Base-by-base conservation (phyloP, 257 asterid species). In the Capsicum baccatum region DNA sequence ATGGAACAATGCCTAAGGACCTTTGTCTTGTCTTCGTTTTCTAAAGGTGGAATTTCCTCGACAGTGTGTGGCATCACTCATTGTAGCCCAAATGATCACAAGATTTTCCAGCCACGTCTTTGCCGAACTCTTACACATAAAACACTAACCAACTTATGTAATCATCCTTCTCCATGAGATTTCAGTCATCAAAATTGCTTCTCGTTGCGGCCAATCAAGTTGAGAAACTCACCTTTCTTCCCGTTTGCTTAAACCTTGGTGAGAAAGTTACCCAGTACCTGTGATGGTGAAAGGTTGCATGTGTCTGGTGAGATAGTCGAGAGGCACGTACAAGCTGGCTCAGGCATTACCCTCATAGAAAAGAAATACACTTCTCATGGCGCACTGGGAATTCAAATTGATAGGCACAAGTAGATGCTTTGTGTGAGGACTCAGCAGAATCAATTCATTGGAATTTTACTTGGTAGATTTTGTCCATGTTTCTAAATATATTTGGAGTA, bases 381-480 rank as follows among this genome's bases (percentile, higher is more conserved):
- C 17, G 21, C 47, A 37, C 21, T 37, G 78, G 78, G 54, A 39
- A 68, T 39, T 68, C 52, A 8, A 44, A 37, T 37, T 37, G 76
- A 8, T 39, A 68, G 0, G 8, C 16, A 68, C 8, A 54, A 39
- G 26, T 68, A 39, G 54, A 39, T 68, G 78, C 39, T 67, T 67
- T 39, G 78, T 39, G 26, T 68, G 54, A 39, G 78, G 26, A 39
- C 15, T 15, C 54, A 8, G 8, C 78, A 68, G 54, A 68, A 39
- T 68, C 78, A 68, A 68, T 68, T 68, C 78, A 8, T 68, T 39
- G 54, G 54, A 68, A 39, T 68, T 68, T 68, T 39, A 39, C 26
- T 39, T 14, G 54, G 78, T 39, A 47, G 52, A 68, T 68, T 68
- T 68, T 39, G 15, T 39, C 54, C 50, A n/a, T 59, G 66, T 59